Evolutionary conservation across 371 early-diverging fungal genomes (phyloP).

Genomic region (Mucor racemosus): DNA sequence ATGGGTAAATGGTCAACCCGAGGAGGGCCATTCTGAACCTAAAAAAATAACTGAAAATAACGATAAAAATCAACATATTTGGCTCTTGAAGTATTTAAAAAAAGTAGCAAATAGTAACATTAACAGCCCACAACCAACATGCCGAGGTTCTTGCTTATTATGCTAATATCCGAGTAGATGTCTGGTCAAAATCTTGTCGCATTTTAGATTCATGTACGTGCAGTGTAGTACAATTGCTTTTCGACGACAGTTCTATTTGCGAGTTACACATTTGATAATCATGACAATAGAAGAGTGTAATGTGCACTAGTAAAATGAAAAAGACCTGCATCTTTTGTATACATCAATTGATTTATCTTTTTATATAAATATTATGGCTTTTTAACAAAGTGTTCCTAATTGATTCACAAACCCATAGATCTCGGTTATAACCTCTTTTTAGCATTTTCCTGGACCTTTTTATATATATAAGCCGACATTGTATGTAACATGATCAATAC

Average conservation of each 20-base stretch:
- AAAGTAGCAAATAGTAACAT: no score
- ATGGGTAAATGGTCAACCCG: no score
- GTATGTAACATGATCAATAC: not conserved
- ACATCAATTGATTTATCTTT: not conserved
- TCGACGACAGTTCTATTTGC: constrained; percentile 3
- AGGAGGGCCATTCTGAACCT: no score
- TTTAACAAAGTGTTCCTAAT: not conserved
- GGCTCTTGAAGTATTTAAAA: no score
- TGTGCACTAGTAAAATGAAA: not conserved
- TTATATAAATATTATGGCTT: not conserved
- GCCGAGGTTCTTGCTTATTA: no score
- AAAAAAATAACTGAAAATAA: no score
- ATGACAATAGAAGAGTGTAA: not conserved
- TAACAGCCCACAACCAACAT: no score
- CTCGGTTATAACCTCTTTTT: not conserved
- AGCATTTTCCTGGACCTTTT: constrained; percentile 1
- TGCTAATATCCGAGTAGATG: no score
- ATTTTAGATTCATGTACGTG: not conserved
- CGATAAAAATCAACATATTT: no score
- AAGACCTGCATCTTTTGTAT: no score
- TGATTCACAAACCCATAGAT: not conserved
- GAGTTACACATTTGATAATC: not conserved
- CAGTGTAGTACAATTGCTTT: not conserved
- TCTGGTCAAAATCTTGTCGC: not conserved
- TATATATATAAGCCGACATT: not conserved